Base-by-base conservation (phyloP, 108 stramenopile species). In the Pseudonitzschia multistriata region DNA sequence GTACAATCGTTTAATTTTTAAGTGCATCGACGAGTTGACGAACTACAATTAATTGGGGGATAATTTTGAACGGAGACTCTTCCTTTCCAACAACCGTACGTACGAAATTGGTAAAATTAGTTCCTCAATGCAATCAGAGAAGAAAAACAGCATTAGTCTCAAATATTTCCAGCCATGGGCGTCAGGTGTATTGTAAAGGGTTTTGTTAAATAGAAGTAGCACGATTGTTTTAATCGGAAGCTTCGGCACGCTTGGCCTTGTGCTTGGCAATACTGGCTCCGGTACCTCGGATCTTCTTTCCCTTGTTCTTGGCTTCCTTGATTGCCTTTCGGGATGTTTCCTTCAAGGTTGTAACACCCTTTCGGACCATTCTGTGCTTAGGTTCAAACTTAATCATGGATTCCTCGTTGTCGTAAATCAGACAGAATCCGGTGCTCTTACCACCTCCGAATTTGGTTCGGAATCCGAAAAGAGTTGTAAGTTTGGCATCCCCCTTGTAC, bases 231-330 rank as follows among this genome's bases (percentile, higher is more conserved):
- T 91, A 91, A 74, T 88, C 91, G 67, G 76, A 70, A 64, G 79
- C 74, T 61, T 91, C 96, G 68, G 98, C 98, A 85, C 96, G 94
- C 90, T 98, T 98, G 47, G 97, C 97, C 96, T 99, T 99, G 93
- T 98, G 97, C 88, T 93, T 97, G 66, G 96, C 95, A 73, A 97
- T 95, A 49, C 91, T 88, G 62, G 96, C 95, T 62, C 99, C 99
- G 28, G 97, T 96, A 83, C 99, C 99, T 53, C 96, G 90, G 72
- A 97, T 74, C 97, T 99, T 99, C 91, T 91, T 89, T 50, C 83
- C 91, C 81, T 96, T 94, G 84, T 99, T 98, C 96, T 99, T 99
- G 70, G 95, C 95, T 80, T 98, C 98, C 93, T 98, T 98, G 75
- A 97, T 97, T 53, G 96, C 96, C 89, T 98, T 99, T 50, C 99